Base-by-base conservation (phyloP, 2,329 filamentous ascomycete species). In the Colletotrichum plurivorum region DNA sequence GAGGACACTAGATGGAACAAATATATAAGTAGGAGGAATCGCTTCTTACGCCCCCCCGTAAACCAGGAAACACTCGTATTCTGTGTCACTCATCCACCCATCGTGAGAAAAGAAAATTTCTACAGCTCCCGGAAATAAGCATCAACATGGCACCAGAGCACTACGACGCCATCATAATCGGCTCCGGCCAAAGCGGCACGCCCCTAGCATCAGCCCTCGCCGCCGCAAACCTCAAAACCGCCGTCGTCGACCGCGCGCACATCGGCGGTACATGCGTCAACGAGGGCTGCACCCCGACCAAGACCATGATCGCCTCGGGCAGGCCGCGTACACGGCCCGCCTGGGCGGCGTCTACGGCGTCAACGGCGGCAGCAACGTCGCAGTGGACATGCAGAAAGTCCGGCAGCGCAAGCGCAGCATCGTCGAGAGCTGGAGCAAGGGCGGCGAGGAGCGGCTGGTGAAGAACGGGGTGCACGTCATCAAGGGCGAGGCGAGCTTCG, bases 251-350 rank as follows among this genome's bases (percentile, higher is more conserved):
- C 72, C 76, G 80, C n/a, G 69, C 78, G 0, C 80, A 85, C 61
- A 77, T 88, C 2, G 86, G 84, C n/a, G 87, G 86, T 12, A 85
- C 83, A 64, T 88, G 86, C 71, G 77, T 88, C 62, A 88, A 88
- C 64, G 84, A 85, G 69, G 86, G 86, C 5, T 88, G 87, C 72
- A 88, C 86, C 12, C 86, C 86, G 0, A 88, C 87, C 20, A 89
- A 88, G 74, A 88, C 87, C 9, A 84, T 89, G 81, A 84, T 89
- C 56, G 82, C 86, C 3, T 86, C 83, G 20, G 87, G 84, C 1
- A 85, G 4, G 80, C 83, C 3, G 86, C 85, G 2, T 83, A 88
- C 72, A 69, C 86, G 10, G 75, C 81, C 1, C 73, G 77, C 2
- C 77, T 84, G 2, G 81, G 0, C 1, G 73, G 71, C 3, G 82